Evolutionary conservation across 345 rosid genomes (phyloP).

Genomic region (Lagerstroemia speciosa): DNA sequence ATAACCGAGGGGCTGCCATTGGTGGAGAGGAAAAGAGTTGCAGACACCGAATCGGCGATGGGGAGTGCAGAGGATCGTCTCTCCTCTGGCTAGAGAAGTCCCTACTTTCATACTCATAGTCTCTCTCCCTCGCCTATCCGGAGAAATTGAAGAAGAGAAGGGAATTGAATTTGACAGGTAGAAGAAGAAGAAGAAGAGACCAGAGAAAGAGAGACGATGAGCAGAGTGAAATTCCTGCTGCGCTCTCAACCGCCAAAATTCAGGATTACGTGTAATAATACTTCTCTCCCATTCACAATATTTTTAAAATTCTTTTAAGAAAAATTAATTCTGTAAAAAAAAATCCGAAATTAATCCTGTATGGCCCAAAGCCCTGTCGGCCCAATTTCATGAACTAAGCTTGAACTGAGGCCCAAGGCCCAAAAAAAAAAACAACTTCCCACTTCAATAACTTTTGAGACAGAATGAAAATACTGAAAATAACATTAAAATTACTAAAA

Average conservation of each 20-base stretch:
- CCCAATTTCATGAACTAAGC: neutral
- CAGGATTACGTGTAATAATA: slow-evolving; percentile 21
- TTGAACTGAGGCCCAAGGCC: neutral
- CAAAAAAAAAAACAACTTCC: too few relatives aligned
- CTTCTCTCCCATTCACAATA: slow-evolving; percentile 2
- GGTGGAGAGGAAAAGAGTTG: slow-evolving; percentile 23
- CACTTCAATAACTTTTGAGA: too few relatives aligned
- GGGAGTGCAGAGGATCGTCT: slow-evolving; percentile 18
- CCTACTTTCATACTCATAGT: slow-evolving; percentile 24
- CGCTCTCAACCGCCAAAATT: slow-evolving; percentile 37
- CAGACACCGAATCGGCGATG: slow-evolving; percentile 11
- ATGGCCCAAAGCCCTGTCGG: neutral
- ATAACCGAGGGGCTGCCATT: slow-evolving; percentile 15
- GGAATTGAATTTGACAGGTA: slow-evolving; percentile 22
- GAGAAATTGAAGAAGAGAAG: slow-evolving; percentile 28
- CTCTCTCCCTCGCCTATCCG: neutral
- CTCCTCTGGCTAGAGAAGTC: slow-evolving; percentile 16
- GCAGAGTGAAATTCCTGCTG: neutral
- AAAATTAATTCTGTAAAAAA: neutral
- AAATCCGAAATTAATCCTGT: neutral
- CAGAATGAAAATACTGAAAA: too few relatives aligned
- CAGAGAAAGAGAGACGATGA: slow-evolving; percentile 23
- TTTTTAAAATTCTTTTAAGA: neutral
- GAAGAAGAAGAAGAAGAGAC: neutral
- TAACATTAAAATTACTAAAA: too few relatives aligned